Conservation (phyloP, 192 early-diverging fungal genomes). For the Backusella psychrophila region DNA sequence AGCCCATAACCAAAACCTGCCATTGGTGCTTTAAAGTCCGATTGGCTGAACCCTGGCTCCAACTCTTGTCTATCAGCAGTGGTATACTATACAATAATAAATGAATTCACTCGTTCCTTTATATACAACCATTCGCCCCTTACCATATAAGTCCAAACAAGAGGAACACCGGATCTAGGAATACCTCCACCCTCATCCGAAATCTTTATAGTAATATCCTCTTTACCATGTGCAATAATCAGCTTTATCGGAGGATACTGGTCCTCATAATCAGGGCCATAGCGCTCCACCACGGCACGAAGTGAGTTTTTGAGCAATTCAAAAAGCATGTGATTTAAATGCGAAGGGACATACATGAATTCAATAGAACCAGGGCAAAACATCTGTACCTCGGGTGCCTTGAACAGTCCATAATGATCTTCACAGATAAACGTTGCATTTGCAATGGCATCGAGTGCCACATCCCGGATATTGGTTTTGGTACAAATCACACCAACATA, state of each 20-base stretch:
- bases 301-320: constrained; percentile 97
- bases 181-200: constrained; percentile 96
- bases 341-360: constrained; percentile 96
- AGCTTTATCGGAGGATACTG: constrained; percentile 93
- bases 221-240: constrained; percentile 82
- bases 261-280: constrained; percentile 75
- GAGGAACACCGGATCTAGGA: constrained; percentile 79
- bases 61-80: constrained; percentile 18
- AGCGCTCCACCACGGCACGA: constrained; percentile 90
- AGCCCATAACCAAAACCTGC: constrained; percentile 94
- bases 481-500: constrained; percentile 97
- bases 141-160: constrained; percentile 95
- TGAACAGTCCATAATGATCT: constrained; percentile 86
- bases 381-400: constrained; percentile 74
- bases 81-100: too few relatives aligned
- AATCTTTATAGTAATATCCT: constrained; percentile 97
- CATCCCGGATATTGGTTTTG: constrained; percentile 73
- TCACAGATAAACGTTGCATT: constrained; percentile 90
- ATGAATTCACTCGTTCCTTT: too few relatives aligned
- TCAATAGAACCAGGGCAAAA: constrained; percentile 74
- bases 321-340: constrained; percentile 97
- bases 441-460: constrained; percentile 85
- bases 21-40: constrained; percentile 79
- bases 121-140: neutral
- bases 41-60: constrained; percentile 68